phyloP scores from a whole-genome alignment of 1,284 basidiomycete species.

The Sporisorium graminicola region DNA sequence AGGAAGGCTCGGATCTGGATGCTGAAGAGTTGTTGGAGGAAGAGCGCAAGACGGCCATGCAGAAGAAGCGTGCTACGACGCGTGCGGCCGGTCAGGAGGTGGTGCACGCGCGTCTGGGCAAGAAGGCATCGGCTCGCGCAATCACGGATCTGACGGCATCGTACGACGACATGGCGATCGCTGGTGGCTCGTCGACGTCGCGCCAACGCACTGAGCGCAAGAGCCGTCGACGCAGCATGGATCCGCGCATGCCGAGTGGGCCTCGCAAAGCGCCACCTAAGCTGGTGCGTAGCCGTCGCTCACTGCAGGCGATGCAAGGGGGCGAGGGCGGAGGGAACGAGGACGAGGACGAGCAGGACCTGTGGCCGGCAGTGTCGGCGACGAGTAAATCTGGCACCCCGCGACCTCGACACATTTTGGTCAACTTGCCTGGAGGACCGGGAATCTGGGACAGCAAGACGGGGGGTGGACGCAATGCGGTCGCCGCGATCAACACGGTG shows the following conservation, averaged over 20 bases:
- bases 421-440: conserved; percentile 50
- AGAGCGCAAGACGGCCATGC: conserved; percentile 57
- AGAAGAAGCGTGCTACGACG: conserved; percentile 66
- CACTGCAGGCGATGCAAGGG: conserved; percentile 10
- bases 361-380: conserved; percentile 48
- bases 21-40: conserved; percentile 63
- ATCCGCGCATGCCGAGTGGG: conserved; percentile 16
- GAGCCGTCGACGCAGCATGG: conserved; percentile 25
- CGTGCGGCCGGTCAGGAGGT: conserved; percentile 65
- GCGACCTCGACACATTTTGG: conserved; percentile 49
- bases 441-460: conserved; percentile 55
- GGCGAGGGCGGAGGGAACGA: conserved; percentile 18
- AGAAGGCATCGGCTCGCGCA: conserved; percentile 35
- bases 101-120: conserved; percentile 51
- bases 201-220: conserved; percentile 10
- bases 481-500: conserved; percentile 48
- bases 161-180: conserved; percentile 42
- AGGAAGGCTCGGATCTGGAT: conserved; percentile 56
- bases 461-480: conserved; percentile 48
- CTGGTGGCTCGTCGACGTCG: conserved; percentile 10
- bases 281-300: conserved; percentile 28
- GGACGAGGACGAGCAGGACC: conserved; percentile 26
- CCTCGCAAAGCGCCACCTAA: conserved; percentile 40
- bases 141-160: conserved; percentile 40
- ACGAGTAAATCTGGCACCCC: conserved; percentile 47